Evolutionary conservation across 2,329 filamentous ascomycete genomes (phyloP).

Genomic region (Mariannaea sp.): DNA sequence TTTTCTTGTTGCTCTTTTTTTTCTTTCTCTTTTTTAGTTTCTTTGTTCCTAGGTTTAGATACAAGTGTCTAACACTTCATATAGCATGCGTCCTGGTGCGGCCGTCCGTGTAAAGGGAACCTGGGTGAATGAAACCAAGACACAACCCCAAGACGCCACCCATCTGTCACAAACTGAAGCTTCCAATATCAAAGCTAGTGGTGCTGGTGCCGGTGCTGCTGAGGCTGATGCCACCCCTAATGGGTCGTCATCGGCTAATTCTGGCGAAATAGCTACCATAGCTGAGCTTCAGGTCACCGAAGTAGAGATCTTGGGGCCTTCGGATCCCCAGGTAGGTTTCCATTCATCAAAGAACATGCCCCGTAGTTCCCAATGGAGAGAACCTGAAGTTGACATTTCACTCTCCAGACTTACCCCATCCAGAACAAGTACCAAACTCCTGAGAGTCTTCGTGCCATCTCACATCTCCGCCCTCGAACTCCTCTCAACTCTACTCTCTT

Average conservation of each 20-base stretch:
- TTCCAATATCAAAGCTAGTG: background rate
- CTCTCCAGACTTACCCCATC: constrained; percentile 77
- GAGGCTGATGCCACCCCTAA: constrained; percentile 5
- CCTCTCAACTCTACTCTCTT: constrained; percentile 81
- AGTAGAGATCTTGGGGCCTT: constrained; percentile 73
- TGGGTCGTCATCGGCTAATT: background rate
- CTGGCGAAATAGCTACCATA: constrained; percentile 9
- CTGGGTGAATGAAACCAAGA: constrained; percentile 58
- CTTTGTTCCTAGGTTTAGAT: no score
- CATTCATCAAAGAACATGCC: background rate
- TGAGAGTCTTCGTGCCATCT: constrained; percentile 85
- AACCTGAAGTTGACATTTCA: constrained; percentile 18
- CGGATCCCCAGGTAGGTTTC: constrained; percentile 74
- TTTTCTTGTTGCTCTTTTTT: constrained; percentile 23
- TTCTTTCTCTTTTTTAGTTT: no score
- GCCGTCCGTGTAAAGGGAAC: constrained; percentile 78
- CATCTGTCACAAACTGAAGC: constrained; percentile 8
- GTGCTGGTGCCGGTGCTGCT: background rate
- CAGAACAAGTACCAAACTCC: constrained; percentile 95
- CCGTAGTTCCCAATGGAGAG: constrained; percentile 8
- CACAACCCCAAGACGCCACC: constrained; percentile 4
- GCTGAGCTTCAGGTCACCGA: constrained; percentile 75
- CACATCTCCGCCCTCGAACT: constrained; percentile 83
- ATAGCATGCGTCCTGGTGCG: constrained; percentile 78
- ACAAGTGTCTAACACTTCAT: constrained; percentile 36